Conservation (phyloP, 2,329 filamentous ascomycete species). For the Ascosphaera apis region DNA sequence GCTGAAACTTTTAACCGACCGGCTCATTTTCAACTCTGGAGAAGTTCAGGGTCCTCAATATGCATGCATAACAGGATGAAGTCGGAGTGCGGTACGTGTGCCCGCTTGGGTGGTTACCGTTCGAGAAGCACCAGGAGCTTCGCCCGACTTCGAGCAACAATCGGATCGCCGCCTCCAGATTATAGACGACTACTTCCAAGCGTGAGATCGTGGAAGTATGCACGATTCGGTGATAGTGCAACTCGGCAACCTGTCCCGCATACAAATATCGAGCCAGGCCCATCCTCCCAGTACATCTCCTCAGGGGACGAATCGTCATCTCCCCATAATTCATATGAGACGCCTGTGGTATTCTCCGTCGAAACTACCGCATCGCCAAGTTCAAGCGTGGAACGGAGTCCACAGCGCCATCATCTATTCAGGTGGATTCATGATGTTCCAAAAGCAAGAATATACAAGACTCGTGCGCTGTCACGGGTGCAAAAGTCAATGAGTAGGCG, state of each 20-base stretch:
- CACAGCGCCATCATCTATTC: neutral
- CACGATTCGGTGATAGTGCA: neutral
- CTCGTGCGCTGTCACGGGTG: neutral
- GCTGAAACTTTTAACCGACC: neutral
- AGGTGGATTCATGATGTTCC: neutral
- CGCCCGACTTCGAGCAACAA: neutral
- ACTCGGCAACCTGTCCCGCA: neutral
- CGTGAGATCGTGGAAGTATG: neutral
- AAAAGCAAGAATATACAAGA: neutral
- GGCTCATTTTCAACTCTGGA: neutral
- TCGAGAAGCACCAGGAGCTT: neutral
- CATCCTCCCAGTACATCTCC: too few relatives aligned
- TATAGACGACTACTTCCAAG: neutral
- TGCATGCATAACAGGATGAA: neutral
- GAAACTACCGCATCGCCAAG: too few relatives aligned
- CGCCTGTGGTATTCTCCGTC: too few relatives aligned
- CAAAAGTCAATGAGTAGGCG: neutral
- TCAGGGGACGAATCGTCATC: too few relatives aligned
- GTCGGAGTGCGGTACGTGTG: neutral
- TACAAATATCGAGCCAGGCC: too few relatives aligned
- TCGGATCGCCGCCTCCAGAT: neutral
- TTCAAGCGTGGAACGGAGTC: neutral
- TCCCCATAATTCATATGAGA: too few relatives aligned
- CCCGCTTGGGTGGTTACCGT: neutral
- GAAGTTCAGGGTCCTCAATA: neutral